These are phyloP conservation scores for Colletotrichum musicola DNA, from an alignment of 2,329 filamentous ascomycete species.

Conservation along the genomic window DNA sequence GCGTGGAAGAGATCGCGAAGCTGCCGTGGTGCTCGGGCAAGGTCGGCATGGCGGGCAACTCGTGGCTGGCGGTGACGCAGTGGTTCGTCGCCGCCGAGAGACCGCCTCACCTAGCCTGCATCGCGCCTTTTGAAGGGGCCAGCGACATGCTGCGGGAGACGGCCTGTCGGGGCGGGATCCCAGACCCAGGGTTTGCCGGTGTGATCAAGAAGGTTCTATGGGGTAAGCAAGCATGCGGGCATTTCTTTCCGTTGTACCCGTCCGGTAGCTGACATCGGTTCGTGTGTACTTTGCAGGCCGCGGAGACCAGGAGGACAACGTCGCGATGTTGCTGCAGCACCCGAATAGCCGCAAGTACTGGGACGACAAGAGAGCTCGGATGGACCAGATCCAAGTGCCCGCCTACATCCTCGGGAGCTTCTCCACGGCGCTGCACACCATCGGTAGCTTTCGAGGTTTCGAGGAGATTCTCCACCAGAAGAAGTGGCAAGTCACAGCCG, in stretches of 20 bases:
- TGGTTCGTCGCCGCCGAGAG: conserved; percentile 23
- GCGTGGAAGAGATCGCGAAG: conserved; percentile 24
- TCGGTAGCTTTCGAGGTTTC: conserved; percentile 22
- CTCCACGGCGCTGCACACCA: conserved; percentile 13
- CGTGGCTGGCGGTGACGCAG: conserved; percentile 13
- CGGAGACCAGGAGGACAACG: neutral
- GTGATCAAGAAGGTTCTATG: neutral
- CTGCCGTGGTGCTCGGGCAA: conserved; percentile 19
- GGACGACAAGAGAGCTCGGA: conserved; percentile 21
- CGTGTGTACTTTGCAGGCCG: neutral
- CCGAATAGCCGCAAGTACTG: neutral
- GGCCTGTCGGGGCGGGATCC: conserved; percentile 6
- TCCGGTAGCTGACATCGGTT: neutral
- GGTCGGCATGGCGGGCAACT: conserved; percentile 14
- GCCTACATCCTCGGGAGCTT: conserved; percentile 14
- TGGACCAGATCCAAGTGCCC: conserved; percentile 17
- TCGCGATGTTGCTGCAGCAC: neutral
- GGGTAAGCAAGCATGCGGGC: neutral
- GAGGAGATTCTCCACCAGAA: conserved; percentile 27
- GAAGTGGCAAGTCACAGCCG: conserved; percentile 5
- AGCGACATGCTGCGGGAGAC: conserved; percentile 15
- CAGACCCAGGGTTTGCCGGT: neutral
- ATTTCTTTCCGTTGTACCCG: too few species aligned
- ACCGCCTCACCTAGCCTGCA: conserved; percentile 15
- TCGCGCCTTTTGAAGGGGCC: conserved; percentile 16